Percentiles rank a stretch among this genome's conserved stretches.
Evolutionary conservation across 345 rosid genomes (phyloP).

Genomic region (Hevea brasiliensis): DNA sequence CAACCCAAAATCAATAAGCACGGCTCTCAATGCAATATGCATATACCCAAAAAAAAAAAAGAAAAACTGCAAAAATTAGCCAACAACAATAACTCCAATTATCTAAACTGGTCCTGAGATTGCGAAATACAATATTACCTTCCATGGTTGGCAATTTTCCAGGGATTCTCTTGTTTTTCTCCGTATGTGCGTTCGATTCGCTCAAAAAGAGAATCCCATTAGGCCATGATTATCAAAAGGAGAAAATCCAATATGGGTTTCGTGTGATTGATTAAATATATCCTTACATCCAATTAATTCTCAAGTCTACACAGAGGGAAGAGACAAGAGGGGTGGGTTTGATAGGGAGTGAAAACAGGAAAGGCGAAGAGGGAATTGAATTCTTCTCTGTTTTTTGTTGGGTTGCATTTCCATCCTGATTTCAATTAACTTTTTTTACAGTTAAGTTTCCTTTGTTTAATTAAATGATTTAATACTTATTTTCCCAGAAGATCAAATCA

Average conservation of each 20-base stretch:
- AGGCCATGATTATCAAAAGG: not conserved
- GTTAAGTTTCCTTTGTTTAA: not conserved
- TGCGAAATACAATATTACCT: conserved; percentile 23
- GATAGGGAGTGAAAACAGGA: not conserved
- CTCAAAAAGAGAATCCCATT: conserved; percentile 28
- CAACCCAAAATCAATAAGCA: conserved; percentile 1
- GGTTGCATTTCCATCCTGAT: not conserved
- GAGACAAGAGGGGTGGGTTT: not conserved
- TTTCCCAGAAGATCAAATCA: no score
- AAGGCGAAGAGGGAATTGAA: not conserved
- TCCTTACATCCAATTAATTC: conserved; percentile 11
- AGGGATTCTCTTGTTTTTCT: not conserved
- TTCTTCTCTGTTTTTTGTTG: not conserved
- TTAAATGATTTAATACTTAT: no score
- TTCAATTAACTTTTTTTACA: not conserved
- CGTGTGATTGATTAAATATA: not conserved
- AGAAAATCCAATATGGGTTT: conserved; percentile 21
- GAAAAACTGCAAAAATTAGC: not conserved
- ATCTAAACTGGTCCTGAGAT: conserved; percentile 15
- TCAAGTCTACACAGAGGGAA: not conserved
- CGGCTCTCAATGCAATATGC: not conserved
- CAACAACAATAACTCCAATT: conserved; percentile 2
- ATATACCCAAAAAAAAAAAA: no score
- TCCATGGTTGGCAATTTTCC: conserved; percentile 27
- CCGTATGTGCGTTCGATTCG: conserved; percentile 12